Evolutionary conservation across 1,284 basidiomycete species (phyloP), one percentile per base, ranked within the genome.

Genomic region (Ceratobasidium sp.): DNA sequence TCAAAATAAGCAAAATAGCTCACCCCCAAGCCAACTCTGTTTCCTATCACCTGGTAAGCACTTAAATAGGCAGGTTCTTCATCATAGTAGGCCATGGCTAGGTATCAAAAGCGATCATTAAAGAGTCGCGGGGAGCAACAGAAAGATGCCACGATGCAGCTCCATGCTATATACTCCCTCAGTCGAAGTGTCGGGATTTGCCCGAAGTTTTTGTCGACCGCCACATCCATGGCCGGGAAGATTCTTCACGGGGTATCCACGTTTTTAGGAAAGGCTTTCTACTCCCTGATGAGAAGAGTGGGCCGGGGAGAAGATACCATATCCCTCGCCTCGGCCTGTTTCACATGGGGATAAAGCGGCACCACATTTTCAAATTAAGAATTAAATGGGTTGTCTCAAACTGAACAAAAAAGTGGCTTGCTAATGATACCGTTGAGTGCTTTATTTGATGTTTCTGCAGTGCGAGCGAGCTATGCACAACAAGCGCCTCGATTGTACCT

Each of bases 51-150:
- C 35, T 35, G 31, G 28, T 73, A 73, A 61, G 47, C 56, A 31
- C 68, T 45, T 6, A 45, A 49, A 61, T 60, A 73, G 3, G 68
- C 39, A 31, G 5, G 45, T 61, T 56, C 39, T 2, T 51, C 68
- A 47, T 73, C 68, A 37, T 73, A 73, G 42, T 47, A 73, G 10
- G 20, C 54, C 68, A 73, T 73, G 37, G 20, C 11, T 13, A 47
- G 42, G 23, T 71, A 58, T 58, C 56, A 15, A 20, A 4, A 58
- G 56, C 56, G 56, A 58, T 58, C 56, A 58, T 35, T 35, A 35
- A 26, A 31, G 56, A 31, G 56, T 35, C 13, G 56, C 56, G 56
- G 20, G 31, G 33, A 37, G 31, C 35, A 60, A 60, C 15, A 39
- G 33, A 28, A 5, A 15, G 33, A 17, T 4, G n/a, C 58, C 56